These are phyloP conservation scores for Globisporangium uncinulatum DNA, from an alignment of 352 stramenopile species.

Conservation along the genomic window DNA sequence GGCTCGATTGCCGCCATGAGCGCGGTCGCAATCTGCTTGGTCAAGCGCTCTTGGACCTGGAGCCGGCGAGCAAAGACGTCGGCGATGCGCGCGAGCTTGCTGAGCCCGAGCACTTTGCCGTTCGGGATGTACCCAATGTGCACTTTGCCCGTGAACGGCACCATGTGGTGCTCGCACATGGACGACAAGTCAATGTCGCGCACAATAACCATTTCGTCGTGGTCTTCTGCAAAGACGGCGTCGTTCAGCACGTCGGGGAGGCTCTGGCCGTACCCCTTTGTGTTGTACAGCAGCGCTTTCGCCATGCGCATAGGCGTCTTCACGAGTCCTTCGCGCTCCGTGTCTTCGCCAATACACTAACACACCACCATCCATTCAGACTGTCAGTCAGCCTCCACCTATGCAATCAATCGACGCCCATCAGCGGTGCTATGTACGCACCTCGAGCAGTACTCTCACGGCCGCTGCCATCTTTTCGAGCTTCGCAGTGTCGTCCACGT, in stretches of 20 bases:
- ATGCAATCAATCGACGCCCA: background rate
- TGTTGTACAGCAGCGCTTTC: slow-evolving; percentile 96
- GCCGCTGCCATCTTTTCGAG: slow-evolving; percentile 92
- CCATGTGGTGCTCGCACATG: slow-evolving; percentile 99
- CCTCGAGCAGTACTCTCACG: slow-evolving; percentile 90
- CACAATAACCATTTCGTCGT: slow-evolving; percentile 99
- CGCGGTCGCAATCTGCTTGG: slow-evolving; percentile 97
- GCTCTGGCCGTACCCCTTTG: slow-evolving; percentile 92
- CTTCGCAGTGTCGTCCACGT: slow-evolving; percentile 71
- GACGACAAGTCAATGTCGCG: slow-evolving; percentile 98
- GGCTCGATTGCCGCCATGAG: slow-evolving; percentile 96
- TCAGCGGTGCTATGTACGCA: slow-evolving; percentile 13
- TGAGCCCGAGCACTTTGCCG: slow-evolving; percentile 96
- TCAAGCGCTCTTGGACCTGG: slow-evolving; percentile 99
- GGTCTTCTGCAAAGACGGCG: slow-evolving; percentile 97
- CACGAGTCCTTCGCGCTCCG: slow-evolving; percentile 90
- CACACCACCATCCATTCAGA: background rate
- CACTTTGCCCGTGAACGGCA: slow-evolving; percentile 98
- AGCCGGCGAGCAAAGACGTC: slow-evolving; percentile 96
- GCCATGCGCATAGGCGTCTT: slow-evolving; percentile 97
- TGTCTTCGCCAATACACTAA: slow-evolving; percentile 93
- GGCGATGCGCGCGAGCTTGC: slow-evolving; percentile 97
- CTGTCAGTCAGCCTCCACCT: background rate
- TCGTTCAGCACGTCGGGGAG: slow-evolving; percentile 92
- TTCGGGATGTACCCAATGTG: slow-evolving; percentile 95